These are phyloP conservation scores for Aspergillus aculeatinus DNA, from an alignment of 2,329 filamentous ascomycete genomes.

Conservation along the genomic window DNA sequence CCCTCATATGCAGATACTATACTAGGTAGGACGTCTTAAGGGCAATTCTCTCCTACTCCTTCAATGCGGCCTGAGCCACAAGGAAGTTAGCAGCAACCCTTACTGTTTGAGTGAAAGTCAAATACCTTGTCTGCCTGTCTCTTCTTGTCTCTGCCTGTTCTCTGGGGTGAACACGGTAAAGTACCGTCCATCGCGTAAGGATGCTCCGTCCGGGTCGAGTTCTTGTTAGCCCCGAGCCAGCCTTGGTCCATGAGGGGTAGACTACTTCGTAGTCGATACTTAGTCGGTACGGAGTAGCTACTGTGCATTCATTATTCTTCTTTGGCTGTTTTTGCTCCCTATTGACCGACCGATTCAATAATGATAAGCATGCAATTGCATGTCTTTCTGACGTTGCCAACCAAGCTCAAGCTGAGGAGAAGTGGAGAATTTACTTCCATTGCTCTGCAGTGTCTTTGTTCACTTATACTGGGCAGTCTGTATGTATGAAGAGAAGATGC, in stretches of 20 bases:
- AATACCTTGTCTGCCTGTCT: slow-evolving; percentile 14
- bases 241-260: slow-evolving; percentile 3
- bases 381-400: slow-evolving; percentile 5
- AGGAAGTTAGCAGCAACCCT: slow-evolving; percentile 13
- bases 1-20: slow-evolving; percentile 1
- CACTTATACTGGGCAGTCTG: background rate
- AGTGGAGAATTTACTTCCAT: slow-evolving; percentile 4
- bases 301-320: background rate
- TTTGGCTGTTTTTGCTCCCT: background rate
- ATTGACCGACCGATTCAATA: background rate
- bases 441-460: slow-evolving; percentile 13
- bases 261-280: background rate
- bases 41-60: slow-evolving; percentile 6
- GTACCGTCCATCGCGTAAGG: background rate
- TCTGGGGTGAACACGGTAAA: background rate
- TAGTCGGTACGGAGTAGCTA: too few species aligned
- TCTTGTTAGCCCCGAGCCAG: background rate
- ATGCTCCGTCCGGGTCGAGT: background rate
- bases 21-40: background rate
- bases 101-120: slow-evolving; percentile 23
- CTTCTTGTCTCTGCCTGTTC: background rate
- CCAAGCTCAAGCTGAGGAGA: slow-evolving; percentile 6
- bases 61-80: slow-evolving; percentile 22
- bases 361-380: background rate
- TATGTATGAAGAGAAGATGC: background rate